Base-by-base conservation (phyloP, 1,284 basidiomycete species). In the Ganoderma sinense region DNA sequence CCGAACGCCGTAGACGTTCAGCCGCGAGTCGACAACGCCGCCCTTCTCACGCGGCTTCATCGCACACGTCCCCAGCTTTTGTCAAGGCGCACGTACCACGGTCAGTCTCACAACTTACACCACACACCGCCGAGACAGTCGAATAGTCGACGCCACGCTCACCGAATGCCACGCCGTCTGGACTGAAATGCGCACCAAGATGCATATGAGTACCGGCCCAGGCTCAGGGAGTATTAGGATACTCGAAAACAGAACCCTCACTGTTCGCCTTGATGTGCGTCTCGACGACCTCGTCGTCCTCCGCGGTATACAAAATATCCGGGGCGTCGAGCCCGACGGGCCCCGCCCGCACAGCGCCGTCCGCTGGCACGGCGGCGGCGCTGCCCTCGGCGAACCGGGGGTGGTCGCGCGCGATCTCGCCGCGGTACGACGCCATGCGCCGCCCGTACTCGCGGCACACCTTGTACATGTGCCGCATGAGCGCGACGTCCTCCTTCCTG, bases 1-100 rank as follows among this genome's bases (percentile, higher is more conserved):
- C 60, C 80, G 72, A 0, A 89, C 83, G 7, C 90, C 91, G 73
- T 92, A 91, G 1, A 92, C 90, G 75, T 89, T 89, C 59, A 93
- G 77, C 2, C 80, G 82, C 4, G 85, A 70, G 72, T 92, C 89
- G 8, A 93, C 89, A 0, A 92, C 91, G 16, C 91, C 91, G 4
- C 84, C 84, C 63, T 82, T 69, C 18, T 85, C 83, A 31, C 86
- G 83, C 0, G 87, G 82, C 75, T 88, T 91, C 91, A 93, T 92
- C 0, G 88, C 85, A 71, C 90, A 91, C 0, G 91, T 93, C 20
- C 89, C 89, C 40, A 89, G 81, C 88, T 89, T 67, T 14, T 89
- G 68, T 14, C 56, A n/a, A 14, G 2, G 10, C 29, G 23, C 2
- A 61, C 8, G 23, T 48, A 45, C 43, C 2, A 59, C 33, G 43